These are phyloP conservation scores for Xylariales sp. DNA, from an alignment of 2,329 filamentous ascomycete species.

Conservation along the genomic window DNA sequence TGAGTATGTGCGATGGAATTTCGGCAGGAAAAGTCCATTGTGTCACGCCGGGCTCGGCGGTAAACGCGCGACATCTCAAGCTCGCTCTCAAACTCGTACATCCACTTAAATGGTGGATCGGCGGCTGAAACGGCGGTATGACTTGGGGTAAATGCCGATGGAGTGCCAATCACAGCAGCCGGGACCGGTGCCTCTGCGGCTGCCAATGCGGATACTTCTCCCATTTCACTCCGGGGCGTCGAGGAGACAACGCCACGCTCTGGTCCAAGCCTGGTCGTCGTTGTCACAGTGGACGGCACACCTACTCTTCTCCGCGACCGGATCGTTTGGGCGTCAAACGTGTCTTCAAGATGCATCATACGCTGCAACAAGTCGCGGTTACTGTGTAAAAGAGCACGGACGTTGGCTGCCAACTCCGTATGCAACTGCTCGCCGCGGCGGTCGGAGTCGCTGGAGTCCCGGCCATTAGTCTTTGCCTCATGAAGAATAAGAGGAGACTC, in stretches of 20 bases:
- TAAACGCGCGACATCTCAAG: constrained; percentile 17
- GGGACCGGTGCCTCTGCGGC: not conserved
- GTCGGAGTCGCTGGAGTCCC: constrained; percentile 15
- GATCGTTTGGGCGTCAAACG: constrained; percentile 8
- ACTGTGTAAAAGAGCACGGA: constrained; percentile 14
- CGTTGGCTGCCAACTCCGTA: constrained; percentile 6
- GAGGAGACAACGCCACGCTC: not conserved
- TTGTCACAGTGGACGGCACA: not conserved
- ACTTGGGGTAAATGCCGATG: too few relatives aligned
- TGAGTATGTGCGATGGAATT: constrained; percentile 9
- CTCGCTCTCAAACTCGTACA: constrained; percentile 19
- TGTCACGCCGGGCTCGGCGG: constrained; percentile 16
- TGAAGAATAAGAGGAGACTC: not conserved
- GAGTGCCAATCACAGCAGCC: not conserved
- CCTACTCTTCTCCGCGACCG: not conserved
- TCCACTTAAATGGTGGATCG: not conserved
- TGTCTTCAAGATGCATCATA: constrained; percentile 19
- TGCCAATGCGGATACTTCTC: not conserved
- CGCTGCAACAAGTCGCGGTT: constrained; percentile 18
- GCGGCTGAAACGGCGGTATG: not conserved
- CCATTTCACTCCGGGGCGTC: not conserved
- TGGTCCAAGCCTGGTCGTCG: not conserved
- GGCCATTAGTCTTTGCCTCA: not conserved
- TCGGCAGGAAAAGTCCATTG: constrained; percentile 22
- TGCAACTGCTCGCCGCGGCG: constrained; percentile 16